Conservation (phyloP, 495 filamentous ascomycete genomes). For the Hyaloscypha hepaticicola region DNA sequence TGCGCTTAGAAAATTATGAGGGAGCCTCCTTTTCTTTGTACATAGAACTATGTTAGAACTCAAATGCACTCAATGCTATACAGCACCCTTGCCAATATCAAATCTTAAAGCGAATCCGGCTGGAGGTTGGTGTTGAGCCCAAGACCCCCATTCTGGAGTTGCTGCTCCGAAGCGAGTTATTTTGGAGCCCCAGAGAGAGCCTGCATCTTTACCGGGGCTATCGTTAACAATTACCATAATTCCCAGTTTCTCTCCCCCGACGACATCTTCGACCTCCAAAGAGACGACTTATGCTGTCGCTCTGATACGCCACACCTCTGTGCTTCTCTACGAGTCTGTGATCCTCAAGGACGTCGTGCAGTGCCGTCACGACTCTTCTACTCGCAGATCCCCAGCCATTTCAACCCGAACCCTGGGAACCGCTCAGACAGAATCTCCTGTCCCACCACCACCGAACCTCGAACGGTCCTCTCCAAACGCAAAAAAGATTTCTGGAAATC, state of each 20-base stretch:
- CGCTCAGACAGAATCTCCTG: conserved; percentile 27
- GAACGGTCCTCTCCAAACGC: conserved; percentile 7
- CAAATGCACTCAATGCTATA: neutral
- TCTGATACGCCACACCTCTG: conserved; percentile 23
- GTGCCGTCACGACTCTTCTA: conserved; percentile 1
- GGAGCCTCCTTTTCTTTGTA: neutral
- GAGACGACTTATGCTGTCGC: conserved; percentile 21
- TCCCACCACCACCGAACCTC: conserved; percentile 11
- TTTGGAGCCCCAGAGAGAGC: conserved; percentile 14
- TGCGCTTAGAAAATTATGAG: neutral
- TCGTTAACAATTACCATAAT: conserved; percentile 26
- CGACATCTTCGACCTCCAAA: conserved; percentile 30
- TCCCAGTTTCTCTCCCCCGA: conserved; percentile 32
- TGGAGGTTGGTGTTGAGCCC: neutral
- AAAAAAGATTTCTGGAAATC: conserved; percentile 10
- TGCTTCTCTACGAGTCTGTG: neutral
- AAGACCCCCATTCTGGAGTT: conserved; percentile 2
- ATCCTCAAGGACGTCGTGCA: neutral
- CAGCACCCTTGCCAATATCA: neutral
- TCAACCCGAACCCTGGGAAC: conserved; percentile 7
- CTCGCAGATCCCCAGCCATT: conserved; percentile 36
- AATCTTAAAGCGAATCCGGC: neutral
- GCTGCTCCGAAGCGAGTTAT: conserved; percentile 28
- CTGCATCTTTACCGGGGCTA: neutral
- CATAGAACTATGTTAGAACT: neutral